Percentiles rank a stretch among this genome's conserved stretches.
Evolutionary conservation across 129 eudicot genomes (phyloP).

Genomic region (Rutidosis leptorrhynchoides): DNA sequence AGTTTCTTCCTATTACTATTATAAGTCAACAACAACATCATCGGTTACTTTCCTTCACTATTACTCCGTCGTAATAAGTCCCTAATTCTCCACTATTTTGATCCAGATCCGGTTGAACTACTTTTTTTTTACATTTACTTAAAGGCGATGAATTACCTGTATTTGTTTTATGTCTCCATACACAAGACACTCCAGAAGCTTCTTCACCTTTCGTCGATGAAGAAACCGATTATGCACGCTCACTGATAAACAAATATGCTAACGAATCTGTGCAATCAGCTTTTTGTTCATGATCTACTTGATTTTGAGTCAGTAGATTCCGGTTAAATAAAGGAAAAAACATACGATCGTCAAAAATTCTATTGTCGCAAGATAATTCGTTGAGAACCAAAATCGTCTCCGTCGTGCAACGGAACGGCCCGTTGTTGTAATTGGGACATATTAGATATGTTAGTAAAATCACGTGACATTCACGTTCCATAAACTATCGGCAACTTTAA

Average conservation of each 20-base stretch:
- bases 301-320: conserved; percentile 18
- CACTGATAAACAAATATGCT: conserved; percentile 33
- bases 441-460: too few relatives aligned
- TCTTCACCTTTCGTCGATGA: conserved; percentile 56
- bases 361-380: conserved; percentile 21
- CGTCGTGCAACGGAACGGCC: not conserved
- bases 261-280: conserved; percentile 30
- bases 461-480: too few relatives aligned
- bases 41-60: conserved; percentile 70
- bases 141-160: conserved; percentile 33
- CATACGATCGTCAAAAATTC: conserved; percentile 21
- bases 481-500: too few relatives aligned
- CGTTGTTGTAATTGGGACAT: conserved; percentile 2
- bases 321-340: conserved; percentile 64
- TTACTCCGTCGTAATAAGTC: conserved; percentile 67
- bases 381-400: conserved; percentile 52
- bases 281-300: conserved; percentile 4
- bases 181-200: conserved; percentile 56
- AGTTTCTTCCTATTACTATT: conserved; percentile 4
- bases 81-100: conserved; percentile 67
- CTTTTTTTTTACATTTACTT: conserved; percentile 57
- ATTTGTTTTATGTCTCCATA: conserved; percentile 52
- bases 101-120: conserved; percentile 71
- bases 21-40: conserved; percentile 54
- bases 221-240: conserved; percentile 36